Evolutionary conservation across 225 moss, liverwort and hornwort genomes (phyloP).

Genomic region (Marchantia polymorpha): DNA sequence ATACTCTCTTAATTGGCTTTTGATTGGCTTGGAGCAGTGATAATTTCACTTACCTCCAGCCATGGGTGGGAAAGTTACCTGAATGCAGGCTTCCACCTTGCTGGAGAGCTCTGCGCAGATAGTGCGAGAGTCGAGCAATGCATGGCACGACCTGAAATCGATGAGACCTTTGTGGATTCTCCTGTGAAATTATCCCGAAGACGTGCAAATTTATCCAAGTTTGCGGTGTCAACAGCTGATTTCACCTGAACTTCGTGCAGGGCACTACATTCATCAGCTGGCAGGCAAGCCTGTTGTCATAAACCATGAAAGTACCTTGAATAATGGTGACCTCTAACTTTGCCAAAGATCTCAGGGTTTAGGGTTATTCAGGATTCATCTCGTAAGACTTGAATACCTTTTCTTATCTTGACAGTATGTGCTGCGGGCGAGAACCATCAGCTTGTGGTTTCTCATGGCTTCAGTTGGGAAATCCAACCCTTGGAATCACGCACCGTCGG

Average conservation of each 20-base stretch:
- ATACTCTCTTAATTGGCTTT: too few relatives aligned
- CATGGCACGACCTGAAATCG: not conserved
- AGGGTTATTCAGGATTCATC: too few relatives aligned
- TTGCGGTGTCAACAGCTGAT: not conserved
- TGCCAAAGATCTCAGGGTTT: too few relatives aligned
- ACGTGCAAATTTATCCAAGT: too few relatives aligned
- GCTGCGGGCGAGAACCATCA: not conserved
- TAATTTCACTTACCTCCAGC: slow-evolving; percentile 53
- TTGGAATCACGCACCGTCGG: not conserved
- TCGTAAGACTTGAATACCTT: not conserved
- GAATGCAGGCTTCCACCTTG: slow-evolving; percentile 64
- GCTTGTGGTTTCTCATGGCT: not conserved
- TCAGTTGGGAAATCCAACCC: not conserved
- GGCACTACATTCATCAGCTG: not conserved
- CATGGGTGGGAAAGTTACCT: slow-evolving; percentile 64
- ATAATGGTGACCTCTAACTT: not conserved
- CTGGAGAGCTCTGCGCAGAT: slow-evolving; percentile 78
- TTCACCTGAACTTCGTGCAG: not conserved
- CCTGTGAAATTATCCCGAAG: too few relatives aligned
- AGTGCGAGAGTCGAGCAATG: not conserved
- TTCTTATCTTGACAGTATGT: too few relatives aligned
- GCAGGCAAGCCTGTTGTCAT: not conserved
- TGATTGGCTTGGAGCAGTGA: slow-evolving; percentile 47
- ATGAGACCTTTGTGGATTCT: not conserved
- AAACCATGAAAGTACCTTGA: not conserved